A percentile compares a stretch with the other conserved stretches of the same genome.
Evolutionary conservation across 108 stramenopile species (phyloP).

Genomic region (Cylindrotheca fusiformis): DNA sequence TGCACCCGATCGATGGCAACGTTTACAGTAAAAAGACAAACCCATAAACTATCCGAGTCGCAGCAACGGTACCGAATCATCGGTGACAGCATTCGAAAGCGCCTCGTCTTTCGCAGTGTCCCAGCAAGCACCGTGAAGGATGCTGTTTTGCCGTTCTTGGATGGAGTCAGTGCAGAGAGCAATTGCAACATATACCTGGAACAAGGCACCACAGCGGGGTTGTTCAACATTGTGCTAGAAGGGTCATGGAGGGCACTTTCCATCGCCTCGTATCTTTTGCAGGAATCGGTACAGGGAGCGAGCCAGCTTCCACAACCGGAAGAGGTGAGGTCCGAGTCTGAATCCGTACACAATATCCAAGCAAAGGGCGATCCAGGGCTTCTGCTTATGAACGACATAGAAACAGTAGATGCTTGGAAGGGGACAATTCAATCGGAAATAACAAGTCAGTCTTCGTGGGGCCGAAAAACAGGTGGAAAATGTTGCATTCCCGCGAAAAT

Average conservation of each 20-base stretch:
- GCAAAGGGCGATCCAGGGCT: conserved; percentile 60
- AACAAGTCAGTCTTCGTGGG: conserved; percentile 18
- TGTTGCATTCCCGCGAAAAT: conserved; percentile 68
- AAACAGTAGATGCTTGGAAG: conserved; percentile 62
- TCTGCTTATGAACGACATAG: conserved; percentile 49
- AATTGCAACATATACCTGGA: conserved; percentile 66
- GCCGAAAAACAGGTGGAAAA: conserved; percentile 67
- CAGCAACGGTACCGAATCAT: conserved; percentile 41
- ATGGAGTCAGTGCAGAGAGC: conserved; percentile 66
- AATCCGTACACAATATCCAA: conserved; percentile 39
- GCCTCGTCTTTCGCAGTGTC: conserved; percentile 45
- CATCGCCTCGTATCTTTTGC: conserved; percentile 62
- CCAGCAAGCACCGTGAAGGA: conserved; percentile 36
- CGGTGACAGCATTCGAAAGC: conserved; percentile 33
- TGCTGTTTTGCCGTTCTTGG: conserved; percentile 51
- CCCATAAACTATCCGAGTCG: conserved; percentile 29
- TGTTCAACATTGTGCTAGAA: conserved; percentile 56
- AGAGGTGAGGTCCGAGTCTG: conserved; percentile 1
- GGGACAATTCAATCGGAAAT: conserved; percentile 48
- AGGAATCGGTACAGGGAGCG: conserved; percentile 13
- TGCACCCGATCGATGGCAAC: conserved; percentile 25
- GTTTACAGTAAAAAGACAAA: conserved; percentile 1
- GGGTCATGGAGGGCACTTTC: conserved; percentile 78
- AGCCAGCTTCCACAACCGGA: conserved; percentile 8
- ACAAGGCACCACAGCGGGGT: conserved; percentile 20